Evolutionary conservation across 495 filamentous ascomycete species (phyloP), one percentile per base, ranked within the genome.

Genomic region (Lasiosphaeris hirsuta): DNA sequence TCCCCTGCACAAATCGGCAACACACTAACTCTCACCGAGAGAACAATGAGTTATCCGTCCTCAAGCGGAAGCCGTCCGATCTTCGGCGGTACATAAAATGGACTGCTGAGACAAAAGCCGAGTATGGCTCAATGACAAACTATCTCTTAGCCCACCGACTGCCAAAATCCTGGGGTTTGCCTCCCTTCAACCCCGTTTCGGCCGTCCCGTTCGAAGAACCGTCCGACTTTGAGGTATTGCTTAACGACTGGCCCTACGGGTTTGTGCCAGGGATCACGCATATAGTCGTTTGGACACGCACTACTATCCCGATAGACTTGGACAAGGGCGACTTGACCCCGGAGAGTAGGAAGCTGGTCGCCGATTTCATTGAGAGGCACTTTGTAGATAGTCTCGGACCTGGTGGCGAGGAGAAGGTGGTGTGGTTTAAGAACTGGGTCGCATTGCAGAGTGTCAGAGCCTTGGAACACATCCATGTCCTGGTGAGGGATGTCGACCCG

Each of bases 371-470:
- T 46, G 71, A 79, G 61, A 69, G 72, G 49, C 84, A 75, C 14
- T 96, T 97, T 70, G 78, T 81, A 5, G 73, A 79, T 42, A 71
- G 76, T 10, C 69, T 93, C 53, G 83, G 75, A 0, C 64, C 72
- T 3, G 71, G 64, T 19, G 73, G 71, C 33, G 72, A 77, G 23
- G 78, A 83, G 6, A 82, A 80, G 57, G 89, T 96, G 58, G 57
- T 92, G 63, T 97, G 90, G 89, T 96, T 96, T 67, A 96, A 96
- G 80, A 97, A 97, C 65, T 95, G 89, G 88, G 84, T 84, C 48
- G 82, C 82, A n/a, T 69, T 96, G 67, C 91, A 96, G 75, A 95
- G 90, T 69, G 90, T 97, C 47, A 76, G 87, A 50, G 81, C 84
- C 7, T 71, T 96, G 55, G 92, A 96, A 63, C 92, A 80, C 56